Evolutionary conservation across 78 protist species (phyloP).

Genomic region (Cavenderia fasciculata): DNA sequence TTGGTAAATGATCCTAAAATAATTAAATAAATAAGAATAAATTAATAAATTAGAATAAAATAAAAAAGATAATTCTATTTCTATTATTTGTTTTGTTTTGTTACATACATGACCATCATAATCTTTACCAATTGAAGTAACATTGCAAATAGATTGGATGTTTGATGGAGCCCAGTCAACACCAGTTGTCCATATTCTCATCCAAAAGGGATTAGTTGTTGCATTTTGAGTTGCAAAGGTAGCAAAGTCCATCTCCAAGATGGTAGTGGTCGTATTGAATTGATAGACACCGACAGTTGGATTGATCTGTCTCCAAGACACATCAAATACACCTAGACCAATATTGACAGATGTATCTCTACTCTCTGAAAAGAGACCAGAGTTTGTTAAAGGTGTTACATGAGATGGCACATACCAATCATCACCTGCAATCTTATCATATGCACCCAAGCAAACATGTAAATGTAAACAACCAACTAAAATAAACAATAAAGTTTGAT

Average conservation of each 20-base stretch:
- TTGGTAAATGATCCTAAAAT: slow-evolving; percentile 58
- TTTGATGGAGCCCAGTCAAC: slow-evolving; percentile 48
- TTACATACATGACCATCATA: too few species aligned
- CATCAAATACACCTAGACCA: slow-evolving; percentile 33
- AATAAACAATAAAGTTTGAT: too few species aligned
- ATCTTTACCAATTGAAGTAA: slow-evolving; percentile 14
- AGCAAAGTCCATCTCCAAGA: slow-evolving; percentile 7
- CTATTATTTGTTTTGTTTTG: too few species aligned
- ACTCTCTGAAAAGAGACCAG: slow-evolving; percentile 39
- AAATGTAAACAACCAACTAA: too few species aligned
- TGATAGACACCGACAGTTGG: slow-evolving; percentile 18
- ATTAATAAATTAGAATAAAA: too few species aligned
- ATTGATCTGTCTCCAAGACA: slow-evolving; percentile 39
- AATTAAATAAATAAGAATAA: too few species aligned
- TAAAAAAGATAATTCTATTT: too few species aligned
- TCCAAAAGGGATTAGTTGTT: slow-evolving; percentile 39
- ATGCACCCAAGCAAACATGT: too few species aligned
- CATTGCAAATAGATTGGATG: slow-evolving; percentile 18
- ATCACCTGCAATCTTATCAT: slow-evolving; percentile 15
- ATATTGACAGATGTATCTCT: not conserved
- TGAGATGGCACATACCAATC: slow-evolving; percentile 46
- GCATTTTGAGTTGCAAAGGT: too few species aligned
- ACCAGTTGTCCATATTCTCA: slow-evolving; percentile 53
- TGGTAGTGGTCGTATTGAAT: not conserved
- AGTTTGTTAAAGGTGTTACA: not conserved